Evolutionary conservation across 208 protist genomes (phyloP), one percentile per base, ranked within the genome.

Genomic region (Trypanosoma vivax): DNA sequence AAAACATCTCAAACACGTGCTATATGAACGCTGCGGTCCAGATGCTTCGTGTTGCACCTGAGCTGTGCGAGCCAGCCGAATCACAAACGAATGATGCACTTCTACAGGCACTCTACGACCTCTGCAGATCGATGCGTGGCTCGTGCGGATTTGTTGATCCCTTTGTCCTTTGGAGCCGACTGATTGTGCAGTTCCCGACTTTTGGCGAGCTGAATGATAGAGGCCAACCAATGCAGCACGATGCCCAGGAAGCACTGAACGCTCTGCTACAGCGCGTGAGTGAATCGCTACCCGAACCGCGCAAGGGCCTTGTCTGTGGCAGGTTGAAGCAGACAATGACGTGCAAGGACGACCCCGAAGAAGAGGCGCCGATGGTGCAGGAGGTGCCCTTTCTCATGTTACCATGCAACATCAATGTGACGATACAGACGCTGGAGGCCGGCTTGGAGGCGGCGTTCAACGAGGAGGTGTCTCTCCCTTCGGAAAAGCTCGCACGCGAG

Each of bases 21-120:
- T 95, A 95, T 61, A 66, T 95, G 59, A 95, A 95, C 68, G 55
- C 88, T 23, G 79, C 84, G 5, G 16, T 95, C 29, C 84, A 95
- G 60, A 83, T 90, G 72, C 30, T 95, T 33, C 77, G 77, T 10
- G 67, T 62, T n/a, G 75, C 89, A 2, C 83, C 83, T n/a, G 76
- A 94, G 47, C 48, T 92, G 18, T 30, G 45, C 4, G 65, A 82
- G 33, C 38, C 68, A 2, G 50, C 90, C 7, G 30, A 46, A 3
- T n/a, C 29, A 6, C 69, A 79, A 31, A 54, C 48, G 21, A 68
- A 50, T 51, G 72, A 82, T 53, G 24, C 55, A 13, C 50, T 88
- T 9, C 60, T 83, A 41, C 16, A 37, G 5, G 27, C 62, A 34
- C 67, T 89, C 7, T 39, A 49, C 18, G 16, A 39, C 1, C 60